A percentile compares a stretch with the other conserved stretches of the same genome.
Conservation (phyloP, 1,284 basidiomycete species). For the Cryptococcus jaspeensis region DNA sequence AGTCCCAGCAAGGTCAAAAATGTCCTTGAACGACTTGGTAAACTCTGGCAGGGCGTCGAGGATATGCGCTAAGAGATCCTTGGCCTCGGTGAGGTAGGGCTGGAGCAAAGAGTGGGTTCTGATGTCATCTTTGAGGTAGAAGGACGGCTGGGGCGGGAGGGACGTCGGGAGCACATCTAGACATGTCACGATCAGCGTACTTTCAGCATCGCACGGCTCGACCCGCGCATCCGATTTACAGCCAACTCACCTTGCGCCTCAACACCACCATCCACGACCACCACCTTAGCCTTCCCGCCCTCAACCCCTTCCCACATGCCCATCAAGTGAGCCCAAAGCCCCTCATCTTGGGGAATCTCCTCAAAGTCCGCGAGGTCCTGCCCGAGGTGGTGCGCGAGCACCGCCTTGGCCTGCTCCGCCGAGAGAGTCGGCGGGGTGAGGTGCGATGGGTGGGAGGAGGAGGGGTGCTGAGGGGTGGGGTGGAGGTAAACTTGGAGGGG, state of each 20-base stretch:
- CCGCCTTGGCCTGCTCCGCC: slow-evolving; percentile 46
- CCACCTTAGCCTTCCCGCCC: slow-evolving; percentile 33
- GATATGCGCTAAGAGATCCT: slow-evolving; percentile 31
- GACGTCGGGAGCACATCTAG: slow-evolving; percentile 39
- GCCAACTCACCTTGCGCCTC: slow-evolving; percentile 34
- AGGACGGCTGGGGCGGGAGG: slow-evolving; percentile 34
- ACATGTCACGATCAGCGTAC: neutral
- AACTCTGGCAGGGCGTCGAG: slow-evolving; percentile 31
- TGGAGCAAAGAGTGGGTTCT: slow-evolving; percentile 30
- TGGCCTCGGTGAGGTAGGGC: slow-evolving; percentile 44
- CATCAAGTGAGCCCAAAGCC: slow-evolving; percentile 46
- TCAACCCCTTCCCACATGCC: slow-evolving; percentile 28
- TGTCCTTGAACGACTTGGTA: slow-evolving; percentile 37
- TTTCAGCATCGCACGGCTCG: neutral
- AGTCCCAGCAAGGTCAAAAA: slow-evolving; percentile 41
- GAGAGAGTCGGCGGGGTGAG: slow-evolving; percentile 34
- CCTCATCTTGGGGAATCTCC: slow-evolving; percentile 41
- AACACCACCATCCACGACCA: slow-evolving; percentile 45
- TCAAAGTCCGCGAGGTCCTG: slow-evolving; percentile 36
- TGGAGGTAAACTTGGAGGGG: slow-evolving; percentile 49
- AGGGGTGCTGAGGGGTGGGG: slow-evolving; percentile 35
- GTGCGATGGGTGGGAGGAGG: slow-evolving; percentile 9
- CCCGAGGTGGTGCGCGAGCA: slow-evolving; percentile 49
- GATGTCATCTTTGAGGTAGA: slow-evolving; percentile 36
- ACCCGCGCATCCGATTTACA: neutral